These are phyloP conservation scores for Exophiala aquamarina DNA, from an alignment of 2,329 filamentous ascomycete genomes.

Conservation along the genomic window DNA sequence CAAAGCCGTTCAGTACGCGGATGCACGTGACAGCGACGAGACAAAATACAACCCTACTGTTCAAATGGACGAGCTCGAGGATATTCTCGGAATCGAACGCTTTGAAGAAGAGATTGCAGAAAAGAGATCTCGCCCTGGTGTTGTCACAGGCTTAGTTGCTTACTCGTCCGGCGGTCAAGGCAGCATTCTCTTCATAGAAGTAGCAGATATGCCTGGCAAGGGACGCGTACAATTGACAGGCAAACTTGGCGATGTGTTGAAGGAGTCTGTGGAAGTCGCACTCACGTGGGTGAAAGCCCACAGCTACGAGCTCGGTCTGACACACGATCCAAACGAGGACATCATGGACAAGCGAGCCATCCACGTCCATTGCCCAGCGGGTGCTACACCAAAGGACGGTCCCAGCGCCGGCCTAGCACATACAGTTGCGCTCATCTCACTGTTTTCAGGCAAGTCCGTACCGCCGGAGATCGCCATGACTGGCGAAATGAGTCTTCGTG, in stretches of 20 bases:
- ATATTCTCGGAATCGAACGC: slow-evolving; percentile 86
- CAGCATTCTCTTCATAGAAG: slow-evolving; percentile 96
- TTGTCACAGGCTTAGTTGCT: slow-evolving; percentile 93
- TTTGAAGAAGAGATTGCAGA: slow-evolving; percentile 96
- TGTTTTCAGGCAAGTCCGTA: slow-evolving; percentile 83
- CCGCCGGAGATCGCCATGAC: slow-evolving; percentile 96
- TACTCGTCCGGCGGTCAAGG: slow-evolving; percentile 92
- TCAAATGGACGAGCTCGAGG: slow-evolving; percentile 77
- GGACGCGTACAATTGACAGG: slow-evolving; percentile 93
- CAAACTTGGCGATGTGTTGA: slow-evolving; percentile 93
- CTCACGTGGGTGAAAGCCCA: slow-evolving; percentile 97
- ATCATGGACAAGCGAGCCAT: slow-evolving; percentile 95
- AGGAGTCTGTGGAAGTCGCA: slow-evolving; percentile 95
- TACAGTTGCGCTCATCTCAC: slow-evolving; percentile 85
- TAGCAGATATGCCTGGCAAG: slow-evolving; percentile 92
- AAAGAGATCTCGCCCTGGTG: slow-evolving; percentile 75
- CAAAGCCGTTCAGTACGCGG: slow-evolving; percentile 92
- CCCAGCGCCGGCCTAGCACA: slow-evolving; percentile 84
- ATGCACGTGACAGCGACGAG: slow-evolving; percentile 69
- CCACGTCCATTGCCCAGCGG: slow-evolving; percentile 93
- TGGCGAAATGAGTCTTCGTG: slow-evolving; percentile 73
- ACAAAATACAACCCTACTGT: slow-evolving; percentile 70
- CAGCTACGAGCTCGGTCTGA: slow-evolving; percentile 84
- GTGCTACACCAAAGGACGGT: slow-evolving; percentile 92
- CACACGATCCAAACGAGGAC: slow-evolving; percentile 76